A percentile compares a stretch with the other conserved stretches of the same genome.
Evolutionary conservation across 2,329 filamentous ascomycete genomes (phyloP).

Genomic region (Stachybotrys elegans): DNA sequence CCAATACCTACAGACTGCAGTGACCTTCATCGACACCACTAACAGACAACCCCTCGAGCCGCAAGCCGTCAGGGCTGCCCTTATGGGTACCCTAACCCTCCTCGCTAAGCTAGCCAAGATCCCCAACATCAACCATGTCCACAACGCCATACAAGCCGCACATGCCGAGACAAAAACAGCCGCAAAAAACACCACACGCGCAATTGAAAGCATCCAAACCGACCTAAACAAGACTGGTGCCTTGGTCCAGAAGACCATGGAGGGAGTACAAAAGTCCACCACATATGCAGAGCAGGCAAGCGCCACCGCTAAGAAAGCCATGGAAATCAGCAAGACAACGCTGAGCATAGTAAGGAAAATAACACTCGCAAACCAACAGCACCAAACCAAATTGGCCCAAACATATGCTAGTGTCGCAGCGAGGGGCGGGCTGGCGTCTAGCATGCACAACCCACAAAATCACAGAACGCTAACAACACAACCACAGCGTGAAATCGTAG

Average conservation of each 20-base stretch:
- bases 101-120: conserved; percentile 1
- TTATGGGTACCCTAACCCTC: background rate
- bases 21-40: conserved; percentile 2
- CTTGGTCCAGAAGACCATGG: background rate
- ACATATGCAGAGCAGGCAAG: background rate
- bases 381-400: background rate
- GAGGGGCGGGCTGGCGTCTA: background rate
- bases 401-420: background rate
- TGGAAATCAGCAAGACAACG: background rate
- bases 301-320: no score
- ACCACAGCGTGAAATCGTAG: background rate
- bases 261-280: no score
- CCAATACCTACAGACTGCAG: conserved; percentile 2
- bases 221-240: background rate
- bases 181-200: background rate
- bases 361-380: background rate
- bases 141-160: conserved; percentile 1
- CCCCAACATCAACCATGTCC: background rate
- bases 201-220: conserved; percentile 1
- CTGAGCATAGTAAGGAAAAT: background rate
- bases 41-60: conserved; percentile 1
- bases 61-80: background rate
- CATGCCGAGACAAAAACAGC: background rate
- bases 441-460: background rate
- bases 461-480: background rate